Evolutionary conservation across 1,284 basidiomycete species (phyloP).

Genomic region (Boletus coffeatus): DNA sequence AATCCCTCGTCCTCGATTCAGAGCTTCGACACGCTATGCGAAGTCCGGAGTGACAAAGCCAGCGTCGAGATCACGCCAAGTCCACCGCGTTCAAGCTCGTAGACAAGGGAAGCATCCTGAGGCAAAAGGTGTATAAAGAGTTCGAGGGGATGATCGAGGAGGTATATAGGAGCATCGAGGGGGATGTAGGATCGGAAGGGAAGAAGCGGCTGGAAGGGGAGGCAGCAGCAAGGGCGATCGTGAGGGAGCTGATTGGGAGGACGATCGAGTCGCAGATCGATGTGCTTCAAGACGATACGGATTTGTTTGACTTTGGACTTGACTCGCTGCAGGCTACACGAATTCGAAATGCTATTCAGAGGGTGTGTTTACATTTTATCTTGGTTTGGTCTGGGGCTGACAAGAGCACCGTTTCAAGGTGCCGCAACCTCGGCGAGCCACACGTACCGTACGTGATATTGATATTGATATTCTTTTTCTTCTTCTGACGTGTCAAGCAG

Average conservation of each 20-base stretch:
- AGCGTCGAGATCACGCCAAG: no score
- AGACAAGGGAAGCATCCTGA: constrained; percentile 42
- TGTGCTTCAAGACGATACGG: constrained; percentile 25
- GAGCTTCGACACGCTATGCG: no score
- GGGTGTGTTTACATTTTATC: constrained; percentile 13
- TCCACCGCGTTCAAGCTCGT: constrained; percentile 16
- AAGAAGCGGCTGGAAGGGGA: constrained; percentile 24
- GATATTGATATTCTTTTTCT: no score
- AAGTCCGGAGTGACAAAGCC: no score
- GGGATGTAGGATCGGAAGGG: constrained; percentile 27
- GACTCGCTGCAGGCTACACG: neutral
- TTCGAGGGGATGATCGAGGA: constrained; percentile 44
- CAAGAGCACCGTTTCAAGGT: constrained; percentile 9
- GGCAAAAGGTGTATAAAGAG: constrained; percentile 42
- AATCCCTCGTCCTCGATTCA: no score
- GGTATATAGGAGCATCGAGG: no score
- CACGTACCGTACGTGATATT: no score
- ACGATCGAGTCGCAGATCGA: constrained; percentile 15
- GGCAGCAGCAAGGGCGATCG: constrained; percentile 11
- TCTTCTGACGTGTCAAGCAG: no score
- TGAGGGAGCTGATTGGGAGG: constrained; percentile 18
- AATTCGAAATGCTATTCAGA: constrained; percentile 29
- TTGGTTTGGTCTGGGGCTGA: constrained; percentile 2
- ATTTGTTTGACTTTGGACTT: neutral
- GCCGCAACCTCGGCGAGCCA: no score